Conservation (phyloP, 495 filamentous ascomycete species). For the Rhypophila decipiens region DNA sequence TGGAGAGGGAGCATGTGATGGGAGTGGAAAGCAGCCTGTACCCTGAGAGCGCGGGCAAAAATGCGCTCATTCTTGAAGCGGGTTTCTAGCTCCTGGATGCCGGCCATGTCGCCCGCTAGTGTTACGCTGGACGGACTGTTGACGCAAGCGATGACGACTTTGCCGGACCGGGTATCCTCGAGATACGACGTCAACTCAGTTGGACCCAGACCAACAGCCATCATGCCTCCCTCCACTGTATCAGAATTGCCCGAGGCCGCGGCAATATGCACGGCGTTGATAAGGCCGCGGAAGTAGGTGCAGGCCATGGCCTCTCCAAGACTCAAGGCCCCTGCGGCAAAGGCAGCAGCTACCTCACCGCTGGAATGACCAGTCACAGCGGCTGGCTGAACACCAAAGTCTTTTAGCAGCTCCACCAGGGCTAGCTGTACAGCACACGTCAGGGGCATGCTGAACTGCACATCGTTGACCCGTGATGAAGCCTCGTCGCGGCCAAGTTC, state of each 20-base stretch:
- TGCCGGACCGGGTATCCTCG: slow-evolving; percentile 6
- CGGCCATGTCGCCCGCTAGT: slow-evolving; percentile 25
- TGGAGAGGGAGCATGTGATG: background rate
- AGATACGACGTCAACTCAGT: slow-evolving; percentile 6
- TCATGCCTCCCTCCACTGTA: slow-evolving; percentile 30
- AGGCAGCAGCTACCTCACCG: slow-evolving; percentile 50
- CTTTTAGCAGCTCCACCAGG: slow-evolving; percentile 37
- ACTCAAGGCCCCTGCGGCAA: slow-evolving; percentile 29
- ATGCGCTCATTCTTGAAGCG: background rate
- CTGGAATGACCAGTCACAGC: slow-evolving; percentile 51
- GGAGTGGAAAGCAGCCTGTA: background rate
- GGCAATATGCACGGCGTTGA: slow-evolving; percentile 13
- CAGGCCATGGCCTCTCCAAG: slow-evolving; percentile 40
- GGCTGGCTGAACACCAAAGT: slow-evolving; percentile 38
- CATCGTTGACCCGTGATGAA: slow-evolving; percentile 9
- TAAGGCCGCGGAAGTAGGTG: slow-evolving; percentile 34
- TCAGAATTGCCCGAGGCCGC: background rate
- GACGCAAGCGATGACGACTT: slow-evolving; percentile 30
- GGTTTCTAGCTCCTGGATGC: slow-evolving; percentile 19
- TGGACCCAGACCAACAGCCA: slow-evolving; percentile 28
- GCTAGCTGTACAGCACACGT: slow-evolving; percentile 39
- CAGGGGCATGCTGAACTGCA: slow-evolving; percentile 21
- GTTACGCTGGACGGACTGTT: slow-evolving; percentile 38
- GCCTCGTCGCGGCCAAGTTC: background rate
- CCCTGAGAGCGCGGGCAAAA: background rate